Evolutionary conservation across 306 rosid genomes (phyloP).

Genomic region (Astragalus glycyphyllos): DNA sequence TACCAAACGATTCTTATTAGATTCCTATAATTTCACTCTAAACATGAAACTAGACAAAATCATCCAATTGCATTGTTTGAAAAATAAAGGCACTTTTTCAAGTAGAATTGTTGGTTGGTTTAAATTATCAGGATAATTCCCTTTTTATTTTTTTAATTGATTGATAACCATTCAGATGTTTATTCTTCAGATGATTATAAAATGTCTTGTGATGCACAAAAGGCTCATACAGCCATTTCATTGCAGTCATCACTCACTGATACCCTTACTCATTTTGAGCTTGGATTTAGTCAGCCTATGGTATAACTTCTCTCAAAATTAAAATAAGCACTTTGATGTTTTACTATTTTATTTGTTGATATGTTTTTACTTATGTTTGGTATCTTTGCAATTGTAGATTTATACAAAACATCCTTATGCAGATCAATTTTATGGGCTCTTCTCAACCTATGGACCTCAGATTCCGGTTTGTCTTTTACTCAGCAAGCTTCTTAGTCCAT

Average conservation of each 20-base stretch:
- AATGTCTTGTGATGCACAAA: constrained; percentile 61
- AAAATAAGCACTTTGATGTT: constrained; percentile 5
- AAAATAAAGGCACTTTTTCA: too few relatives aligned
- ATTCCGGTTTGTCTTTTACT: constrained; percentile 63
- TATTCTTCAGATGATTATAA: constrained; percentile 62
- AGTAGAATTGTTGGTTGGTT: too few relatives aligned
- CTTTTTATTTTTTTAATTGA: too few relatives aligned
- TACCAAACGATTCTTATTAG: too few relatives aligned
- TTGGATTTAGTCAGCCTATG: constrained; percentile 86
- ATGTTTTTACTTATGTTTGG: constrained; percentile 40
- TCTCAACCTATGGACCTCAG: constrained; percentile 82
- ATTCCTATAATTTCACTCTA: too few relatives aligned
- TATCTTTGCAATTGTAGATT: constrained; percentile 53
- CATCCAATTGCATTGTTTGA: too few relatives aligned
- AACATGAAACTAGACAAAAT: too few relatives aligned
- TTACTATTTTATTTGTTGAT: constrained; percentile 26
- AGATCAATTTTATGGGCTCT: constrained; percentile 83
- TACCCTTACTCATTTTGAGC: constrained; percentile 63
- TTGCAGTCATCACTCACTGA: constrained; percentile 63
- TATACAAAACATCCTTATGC: constrained; percentile 72
- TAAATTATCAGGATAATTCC: too few relatives aligned
- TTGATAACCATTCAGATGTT: too few relatives aligned
- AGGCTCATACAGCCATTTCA: constrained; percentile 60
- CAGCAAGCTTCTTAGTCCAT: constrained; percentile 37
- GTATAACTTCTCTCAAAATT: constrained; percentile 52